Evolutionary conservation across 805 yeast genomes (phyloP).

Genomic region (Candida morakotiae): DNA sequence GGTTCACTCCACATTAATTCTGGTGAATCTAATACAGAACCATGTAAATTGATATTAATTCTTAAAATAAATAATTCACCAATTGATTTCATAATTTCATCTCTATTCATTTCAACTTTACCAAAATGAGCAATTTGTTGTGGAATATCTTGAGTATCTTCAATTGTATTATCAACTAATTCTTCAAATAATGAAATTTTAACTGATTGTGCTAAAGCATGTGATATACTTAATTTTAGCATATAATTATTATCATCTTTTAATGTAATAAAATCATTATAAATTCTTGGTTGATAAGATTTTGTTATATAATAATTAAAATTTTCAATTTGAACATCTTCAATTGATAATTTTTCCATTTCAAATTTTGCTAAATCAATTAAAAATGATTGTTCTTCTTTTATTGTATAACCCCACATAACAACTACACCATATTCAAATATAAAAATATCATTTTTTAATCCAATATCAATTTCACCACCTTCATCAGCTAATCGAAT

Average conservation of each 20-base stretch:
- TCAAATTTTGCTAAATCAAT: slow-evolving; percentile 87
- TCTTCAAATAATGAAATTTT: slow-evolving; percentile 95
- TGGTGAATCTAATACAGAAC: slow-evolving; percentile 90
- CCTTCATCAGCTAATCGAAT: slow-evolving; percentile 89
- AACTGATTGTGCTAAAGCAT: slow-evolving; percentile 93
- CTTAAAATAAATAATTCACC: slow-evolving; percentile 91
- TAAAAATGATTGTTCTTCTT: slow-evolving; percentile 79
- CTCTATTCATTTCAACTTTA: slow-evolving; percentile 89
- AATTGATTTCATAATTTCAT: slow-evolving; percentile 93
- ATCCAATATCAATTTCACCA: slow-evolving; percentile 87
- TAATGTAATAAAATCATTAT: slow-evolving; percentile 90
- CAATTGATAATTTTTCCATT: slow-evolving; percentile 83
- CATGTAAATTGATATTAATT: slow-evolving; percentile 78
- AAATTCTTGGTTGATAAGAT: slow-evolving; percentile 91
- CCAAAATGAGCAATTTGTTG: slow-evolving; percentile 94
- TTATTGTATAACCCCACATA: slow-evolving; percentile 88
- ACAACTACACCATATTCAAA: slow-evolving; percentile 98
- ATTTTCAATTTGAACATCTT: slow-evolving; percentile 91
- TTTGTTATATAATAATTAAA: slow-evolving; percentile 92
- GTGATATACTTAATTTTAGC: slow-evolving; percentile 89
- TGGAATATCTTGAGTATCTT: slow-evolving; percentile 95
- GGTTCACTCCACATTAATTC: slow-evolving; percentile 99
- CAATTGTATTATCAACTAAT: slow-evolving; percentile 92
- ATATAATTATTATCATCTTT: slow-evolving; percentile 87
- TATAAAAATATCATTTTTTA: slow-evolving; percentile 74